phyloP scores from a whole-genome alignment of 202 grass and related monocot species.

The Dendrocalamus latiflorus region DNA sequence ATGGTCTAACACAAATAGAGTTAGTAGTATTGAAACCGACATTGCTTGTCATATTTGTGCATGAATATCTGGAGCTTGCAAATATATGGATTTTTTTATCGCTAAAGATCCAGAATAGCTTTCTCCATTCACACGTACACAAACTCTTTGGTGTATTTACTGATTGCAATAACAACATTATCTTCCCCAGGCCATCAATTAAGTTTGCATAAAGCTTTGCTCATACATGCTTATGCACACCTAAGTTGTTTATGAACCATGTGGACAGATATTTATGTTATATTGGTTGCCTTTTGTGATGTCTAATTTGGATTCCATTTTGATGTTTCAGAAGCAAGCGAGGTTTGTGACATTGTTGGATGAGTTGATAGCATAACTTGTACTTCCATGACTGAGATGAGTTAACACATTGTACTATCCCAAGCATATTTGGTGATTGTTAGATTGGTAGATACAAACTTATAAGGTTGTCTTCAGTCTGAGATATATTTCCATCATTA shows the following conservation, averaged over 20 bases:
- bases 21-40: neutral
- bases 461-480: slow-evolving; percentile 34
- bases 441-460: slow-evolving; percentile 38
- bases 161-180: neutral
- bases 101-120: neutral
- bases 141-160: neutral
- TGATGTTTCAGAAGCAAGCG: slow-evolving; percentile 73
- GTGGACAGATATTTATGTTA: neutral
- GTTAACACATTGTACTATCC: slow-evolving; percentile 26
- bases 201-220: neutral
- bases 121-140: neutral
- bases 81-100: neutral
- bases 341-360: slow-evolving; percentile 71
- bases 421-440: slow-evolving; percentile 33
- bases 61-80: neutral
- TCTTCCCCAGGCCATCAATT: neutral
- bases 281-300: neutral
- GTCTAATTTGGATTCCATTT: neutral
- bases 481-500: neutral
- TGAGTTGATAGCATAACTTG: slow-evolving; percentile 66
- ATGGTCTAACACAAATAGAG: no score
- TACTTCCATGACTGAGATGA: neutral
- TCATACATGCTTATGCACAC: no score
- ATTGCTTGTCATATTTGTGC: neutral
- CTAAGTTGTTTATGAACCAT: no score